These are phyloP conservation scores for Diaporthe aspalathi DNA, from an alignment of 2,329 filamentous ascomycete species.

Conservation along the genomic window DNA sequence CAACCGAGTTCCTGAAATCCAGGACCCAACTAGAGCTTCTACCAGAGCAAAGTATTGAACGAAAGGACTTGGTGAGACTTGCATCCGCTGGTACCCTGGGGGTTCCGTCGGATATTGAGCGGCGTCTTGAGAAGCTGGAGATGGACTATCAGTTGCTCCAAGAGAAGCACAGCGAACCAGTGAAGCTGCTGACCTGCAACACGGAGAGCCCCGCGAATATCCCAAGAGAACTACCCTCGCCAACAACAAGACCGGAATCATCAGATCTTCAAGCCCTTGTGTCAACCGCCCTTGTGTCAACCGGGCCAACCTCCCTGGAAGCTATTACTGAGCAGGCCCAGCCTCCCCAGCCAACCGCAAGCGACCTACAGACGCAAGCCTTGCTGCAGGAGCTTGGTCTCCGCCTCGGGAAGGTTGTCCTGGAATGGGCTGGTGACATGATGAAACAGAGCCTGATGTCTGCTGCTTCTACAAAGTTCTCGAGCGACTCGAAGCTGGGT, in stretches of 20 bases:
- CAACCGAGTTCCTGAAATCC: conserved; percentile 36
- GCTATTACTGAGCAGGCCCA: not conserved
- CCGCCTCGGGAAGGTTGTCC: conserved; percentile 34
- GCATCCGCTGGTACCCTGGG: not conserved
- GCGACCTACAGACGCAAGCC: conserved; percentile 4
- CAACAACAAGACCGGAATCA: not conserved
- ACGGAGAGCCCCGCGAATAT: not conserved
- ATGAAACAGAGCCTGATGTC: conserved; percentile 36
- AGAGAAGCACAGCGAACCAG: conserved; percentile 29
- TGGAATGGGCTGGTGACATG: conserved; percentile 39
- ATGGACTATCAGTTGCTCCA: conserved; percentile 32
- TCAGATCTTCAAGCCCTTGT: not conserved
- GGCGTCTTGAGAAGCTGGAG: conserved; percentile 37
- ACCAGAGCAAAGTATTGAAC: too few relatives aligned
- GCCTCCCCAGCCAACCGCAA: not conserved
- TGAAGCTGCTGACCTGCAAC: conserved; percentile 20
- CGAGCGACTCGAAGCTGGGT: not conserved
- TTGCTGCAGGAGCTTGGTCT: conserved; percentile 34
- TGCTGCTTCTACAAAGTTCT: not conserved
- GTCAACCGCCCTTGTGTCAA: not conserved
- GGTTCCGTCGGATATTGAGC: conserved; percentile 26
- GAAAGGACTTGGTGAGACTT: too few relatives aligned
- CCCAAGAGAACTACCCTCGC: not conserved
- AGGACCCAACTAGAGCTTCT: conserved; percentile 24
- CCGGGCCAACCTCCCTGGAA: not conserved